Evolutionary conservation across 1,284 basidiomycete species (phyloP).

Genomic region (Sanghuangporus baumii): DNA sequence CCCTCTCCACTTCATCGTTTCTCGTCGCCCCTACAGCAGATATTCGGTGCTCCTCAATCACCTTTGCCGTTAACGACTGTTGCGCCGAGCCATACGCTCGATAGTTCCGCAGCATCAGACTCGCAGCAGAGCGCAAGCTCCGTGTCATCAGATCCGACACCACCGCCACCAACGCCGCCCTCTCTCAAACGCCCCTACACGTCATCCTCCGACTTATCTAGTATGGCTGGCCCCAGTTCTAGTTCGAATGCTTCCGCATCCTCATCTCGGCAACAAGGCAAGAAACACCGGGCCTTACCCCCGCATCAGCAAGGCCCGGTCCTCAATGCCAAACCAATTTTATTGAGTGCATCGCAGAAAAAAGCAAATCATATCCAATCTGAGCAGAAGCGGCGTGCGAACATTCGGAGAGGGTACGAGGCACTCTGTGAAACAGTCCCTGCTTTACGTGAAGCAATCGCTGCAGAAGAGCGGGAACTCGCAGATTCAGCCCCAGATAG

Average conservation of each 20-base stretch:
- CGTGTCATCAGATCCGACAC: slow-evolving; percentile 13
- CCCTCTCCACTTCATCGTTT: neutral
- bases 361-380: slow-evolving; percentile 91
- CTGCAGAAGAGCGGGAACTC: slow-evolving; percentile 52
- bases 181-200: slow-evolving; percentile 21
- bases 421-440: slow-evolving; percentile 77
- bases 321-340: slow-evolving; percentile 27
- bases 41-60: neutral
- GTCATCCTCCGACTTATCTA: slow-evolving; percentile 3
- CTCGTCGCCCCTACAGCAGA: neutral
- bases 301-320: slow-evolving; percentile 13
- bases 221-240: neutral
- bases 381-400: slow-evolving; percentile 87
- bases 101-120: slow-evolving; percentile 10
- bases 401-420: slow-evolving; percentile 85
- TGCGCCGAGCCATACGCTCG: slow-evolving; percentile 11
- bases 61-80: slow-evolving; percentile 7
- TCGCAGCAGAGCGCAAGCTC: slow-evolving; percentile 13
- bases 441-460: slow-evolving; percentile 70
- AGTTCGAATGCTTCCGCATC: slow-evolving; percentile 1
- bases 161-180: slow-evolving; percentile 16
- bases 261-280: slow-evolving; percentile 5
- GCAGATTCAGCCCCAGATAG: slow-evolving; percentile 8
- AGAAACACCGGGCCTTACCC: slow-evolving; percentile 19
- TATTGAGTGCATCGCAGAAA: slow-evolving; percentile 78